Evolutionary conservation across 257 asterid species (phyloP), one percentile per base, ranked within the genome.

Genomic region (Penstemon newberryi): DNA sequence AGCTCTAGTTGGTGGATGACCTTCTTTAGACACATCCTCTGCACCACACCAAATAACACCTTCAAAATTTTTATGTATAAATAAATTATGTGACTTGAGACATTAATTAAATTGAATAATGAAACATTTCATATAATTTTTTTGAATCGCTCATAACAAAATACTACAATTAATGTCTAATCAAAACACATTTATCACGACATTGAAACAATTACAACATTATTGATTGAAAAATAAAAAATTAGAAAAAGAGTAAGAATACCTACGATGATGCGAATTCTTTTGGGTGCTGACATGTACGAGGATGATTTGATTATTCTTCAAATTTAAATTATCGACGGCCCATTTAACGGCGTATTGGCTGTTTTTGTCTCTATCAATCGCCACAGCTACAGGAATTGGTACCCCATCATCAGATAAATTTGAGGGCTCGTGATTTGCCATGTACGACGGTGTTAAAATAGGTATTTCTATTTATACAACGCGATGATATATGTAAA

Each of bases 341-440:
- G 89, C 94, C 98, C 97, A 93, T 81, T 80, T 89, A 8, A 93
- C 95, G 8, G 97, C 94, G 46, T 68, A 41, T 65, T 85, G 94
- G 87, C 98, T 90, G 76, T 86, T 93, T 85, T 84, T 90, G 82
- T 93, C 96, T 51, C 63, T 82, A 69, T 90, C 95, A 36, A 90
- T 82, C 18, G 94, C 98, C 66, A 90, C 93, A 10, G 89, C 95
- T 1, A 95, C 83, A 42, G 82, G 42, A 3, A 79, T 56, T 33
- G 18, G 39, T 10, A 40, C 47, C 42, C 70, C 57, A 9, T 73
- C 88, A 37, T 70, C 80, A 4, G 11, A 74, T 5, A 76, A 43
- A 67, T 52, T 52, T 10, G 33, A 25, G 33, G 33, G 33, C 33
- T 25, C 33, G 33, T 25, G 72, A 63, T 13, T 57, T 70, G 19